Evolutionary conservation across 495 filamentous ascomycete genomes (phyloP).

Genomic region (Aspergillus baeticus): DNA sequence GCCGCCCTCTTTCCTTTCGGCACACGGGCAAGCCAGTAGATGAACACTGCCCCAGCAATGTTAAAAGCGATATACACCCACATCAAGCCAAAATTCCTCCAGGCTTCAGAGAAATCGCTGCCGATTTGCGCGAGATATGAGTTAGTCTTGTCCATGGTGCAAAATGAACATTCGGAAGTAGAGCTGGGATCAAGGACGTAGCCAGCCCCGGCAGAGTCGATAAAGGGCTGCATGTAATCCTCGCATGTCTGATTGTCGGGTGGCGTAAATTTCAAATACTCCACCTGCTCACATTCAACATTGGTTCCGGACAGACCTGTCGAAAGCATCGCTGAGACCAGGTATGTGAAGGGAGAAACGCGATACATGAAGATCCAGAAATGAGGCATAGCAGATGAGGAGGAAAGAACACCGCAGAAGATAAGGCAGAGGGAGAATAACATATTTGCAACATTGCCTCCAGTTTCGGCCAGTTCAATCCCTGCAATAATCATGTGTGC

Average conservation of each 20-base stretch:
- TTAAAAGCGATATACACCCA: conserved; percentile 53
- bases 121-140: conserved; percentile 31
- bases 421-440: conserved; percentile 61
- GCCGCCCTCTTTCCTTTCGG: conserved; percentile 24
- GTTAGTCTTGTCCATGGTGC: conserved; percentile 34
- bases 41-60: conserved; percentile 38
- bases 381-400: neutral
- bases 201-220: conserved; percentile 14
- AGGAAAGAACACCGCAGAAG: conserved; percentile 46
- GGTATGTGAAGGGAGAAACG: conserved; percentile 13
- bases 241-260: conserved; percentile 18
- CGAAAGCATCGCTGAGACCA: conserved; percentile 55
- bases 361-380: conserved; percentile 14
- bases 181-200: conserved; percentile 33
- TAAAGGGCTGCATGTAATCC: conserved; percentile 34
- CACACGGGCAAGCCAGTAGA: conserved; percentile 40
- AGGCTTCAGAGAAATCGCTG: conserved; percentile 35
- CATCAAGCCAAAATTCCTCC: conserved; percentile 52
- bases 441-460: conserved; percentile 60
- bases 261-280: conserved; percentile 49
- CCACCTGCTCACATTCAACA: conserved; percentile 54
- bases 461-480: conserved; percentile 61
- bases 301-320: conserved; percentile 52
- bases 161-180: conserved; percentile 35
- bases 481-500: conserved; percentile 64